A percentile compares a stretch with the other conserved stretches of the same genome.
Conservation (phyloP, 83 land plant species). For the Picea abies region DNA sequence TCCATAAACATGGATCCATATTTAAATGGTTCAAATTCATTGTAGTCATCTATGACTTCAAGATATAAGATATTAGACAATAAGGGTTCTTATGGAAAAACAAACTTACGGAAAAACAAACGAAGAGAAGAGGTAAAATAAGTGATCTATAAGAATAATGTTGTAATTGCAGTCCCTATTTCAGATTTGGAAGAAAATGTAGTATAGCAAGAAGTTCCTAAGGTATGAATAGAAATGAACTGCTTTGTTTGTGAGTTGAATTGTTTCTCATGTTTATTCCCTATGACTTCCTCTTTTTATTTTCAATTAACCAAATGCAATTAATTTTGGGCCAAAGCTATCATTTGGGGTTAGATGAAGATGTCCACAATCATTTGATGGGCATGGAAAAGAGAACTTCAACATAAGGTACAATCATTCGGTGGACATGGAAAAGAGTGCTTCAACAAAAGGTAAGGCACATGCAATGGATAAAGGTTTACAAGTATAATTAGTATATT, state of each 20-base stretch:
- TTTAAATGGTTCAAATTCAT: background rate
- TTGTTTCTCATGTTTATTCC: too few relatives aligned
- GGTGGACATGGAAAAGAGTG: too few relatives aligned
- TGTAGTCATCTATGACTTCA: background rate
- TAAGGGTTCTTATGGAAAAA: background rate
- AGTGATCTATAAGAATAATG: background rate
- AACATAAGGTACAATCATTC: slow-evolving; percentile 24
- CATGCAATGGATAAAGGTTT: background rate
- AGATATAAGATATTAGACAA: background rate
- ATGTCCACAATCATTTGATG: slow-evolving; percentile 26
- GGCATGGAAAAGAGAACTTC: slow-evolving; percentile 43
- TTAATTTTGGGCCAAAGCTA: background rate
- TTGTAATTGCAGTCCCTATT: background rate
- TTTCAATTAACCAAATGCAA: too few relatives aligned
- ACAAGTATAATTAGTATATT: slow-evolving; percentile 19
- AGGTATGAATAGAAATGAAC: background rate
- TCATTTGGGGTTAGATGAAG: slow-evolving; percentile 29
- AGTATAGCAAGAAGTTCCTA: background rate
- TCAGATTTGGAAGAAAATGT: background rate
- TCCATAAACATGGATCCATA: background rate
- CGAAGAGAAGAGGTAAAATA: background rate
- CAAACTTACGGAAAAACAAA: too few relatives aligned
- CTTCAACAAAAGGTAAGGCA: too few relatives aligned
- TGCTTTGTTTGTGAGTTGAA: too few relatives aligned
- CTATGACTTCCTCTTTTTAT: too few relatives aligned